Evolutionary conservation across 2,329 filamentous ascomycete species (phyloP).

Genomic region (Penicillium sp.): DNA sequence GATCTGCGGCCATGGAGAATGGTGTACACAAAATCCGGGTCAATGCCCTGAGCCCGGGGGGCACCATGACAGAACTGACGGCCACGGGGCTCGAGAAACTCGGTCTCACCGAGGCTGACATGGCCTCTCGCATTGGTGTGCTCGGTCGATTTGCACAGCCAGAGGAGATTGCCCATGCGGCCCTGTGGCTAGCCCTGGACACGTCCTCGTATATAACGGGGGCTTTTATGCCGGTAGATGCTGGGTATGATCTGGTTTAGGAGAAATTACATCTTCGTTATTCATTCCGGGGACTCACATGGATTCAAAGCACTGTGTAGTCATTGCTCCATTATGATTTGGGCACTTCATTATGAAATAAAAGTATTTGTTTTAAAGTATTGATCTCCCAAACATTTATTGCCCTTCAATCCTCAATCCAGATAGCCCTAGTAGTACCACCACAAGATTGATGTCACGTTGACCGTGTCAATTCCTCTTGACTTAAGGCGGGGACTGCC

Average conservation of each 20-base stretch:
- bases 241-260: slow-evolving; percentile 16
- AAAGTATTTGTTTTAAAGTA: too few relatives aligned
- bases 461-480: too few relatives aligned
- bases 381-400: too few relatives aligned
- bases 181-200: slow-evolving; percentile 31
- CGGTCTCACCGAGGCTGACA: background rate
- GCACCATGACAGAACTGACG: slow-evolving; percentile 58
- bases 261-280: too few relatives aligned
- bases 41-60: background rate
- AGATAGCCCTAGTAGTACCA: too few relatives aligned
- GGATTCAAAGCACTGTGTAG: too few relatives aligned
- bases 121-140: background rate
- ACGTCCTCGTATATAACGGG: slow-evolving; percentile 30
- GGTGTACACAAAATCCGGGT: background rate
- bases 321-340: too few relatives aligned
- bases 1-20: background rate
- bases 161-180: slow-evolving; percentile 31
- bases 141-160: slow-evolving; percentile 19
- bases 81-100: slow-evolving; percentile 26
- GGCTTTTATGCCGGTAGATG: slow-evolving; percentile 28
- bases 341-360: too few relatives aligned
- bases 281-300: too few relatives aligned
- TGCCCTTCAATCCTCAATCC: too few relatives aligned
- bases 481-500: too few relatives aligned
- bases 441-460: too few relatives aligned